Percentiles rank a stretch among this genome's conserved stretches.
These are phyloP conservation scores for Fusarium longipes DNA, from an alignment of 2,329 filamentous ascomycete species.

Conservation along the genomic window DNA sequence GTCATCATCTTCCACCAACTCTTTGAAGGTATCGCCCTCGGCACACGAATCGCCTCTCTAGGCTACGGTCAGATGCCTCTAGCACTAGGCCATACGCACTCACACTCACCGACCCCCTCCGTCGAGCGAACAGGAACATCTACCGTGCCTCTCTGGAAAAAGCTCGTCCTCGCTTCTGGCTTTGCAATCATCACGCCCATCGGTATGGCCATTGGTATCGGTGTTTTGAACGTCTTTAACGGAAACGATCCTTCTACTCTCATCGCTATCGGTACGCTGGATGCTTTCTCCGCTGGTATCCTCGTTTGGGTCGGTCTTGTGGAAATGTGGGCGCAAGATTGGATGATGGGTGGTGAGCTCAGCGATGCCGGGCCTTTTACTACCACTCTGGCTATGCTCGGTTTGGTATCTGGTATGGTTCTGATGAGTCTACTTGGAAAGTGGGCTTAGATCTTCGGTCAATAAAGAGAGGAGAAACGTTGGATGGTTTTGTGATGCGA, in stretches of 20 bases:
- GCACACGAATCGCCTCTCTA: conserved; percentile 74
- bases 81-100: conserved; percentile 32
- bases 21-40: conserved; percentile 81
- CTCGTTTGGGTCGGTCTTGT: conserved; percentile 81
- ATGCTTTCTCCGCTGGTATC: conserved; percentile 80
- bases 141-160: conserved; percentile 57
- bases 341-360: conserved; percentile 70
- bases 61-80: conserved; percentile 47
- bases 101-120: conserved; percentile 35
- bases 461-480: neutral
- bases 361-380: conserved; percentile 60
- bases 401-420: conserved; percentile 70
- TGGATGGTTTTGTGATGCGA: neutral
- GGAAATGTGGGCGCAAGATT: conserved; percentile 82
- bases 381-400: conserved; percentile 62
- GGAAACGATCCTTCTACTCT: conserved; percentile 76
- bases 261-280: conserved; percentile 77
- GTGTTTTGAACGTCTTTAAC: conserved; percentile 76
- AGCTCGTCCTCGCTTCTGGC: conserved; percentile 68
- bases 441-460: conserved; percentile 67
- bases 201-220: conserved; percentile 83
- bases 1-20: conserved; percentile 83
- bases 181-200: conserved; percentile 80
- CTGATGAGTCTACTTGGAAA: conserved; percentile 80
- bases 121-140: conserved; percentile 32